Conservation (phyloP, 495 filamentous ascomycete genomes). For the Penicillium ucsense region DNA sequence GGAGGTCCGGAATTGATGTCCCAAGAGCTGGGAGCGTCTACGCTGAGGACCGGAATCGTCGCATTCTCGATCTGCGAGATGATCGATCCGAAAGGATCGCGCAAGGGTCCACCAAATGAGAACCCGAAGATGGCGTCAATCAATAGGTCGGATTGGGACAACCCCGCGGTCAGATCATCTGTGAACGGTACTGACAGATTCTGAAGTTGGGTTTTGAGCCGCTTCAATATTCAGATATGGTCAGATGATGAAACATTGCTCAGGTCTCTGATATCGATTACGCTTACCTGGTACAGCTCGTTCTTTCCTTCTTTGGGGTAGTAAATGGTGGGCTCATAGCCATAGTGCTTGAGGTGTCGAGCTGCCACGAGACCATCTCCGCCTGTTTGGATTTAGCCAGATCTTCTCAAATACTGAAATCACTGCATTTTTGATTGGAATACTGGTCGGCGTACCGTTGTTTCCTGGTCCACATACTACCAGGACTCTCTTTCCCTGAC, state of each 20-base stretch:
- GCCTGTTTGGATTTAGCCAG: slow-evolving; percentile 36
- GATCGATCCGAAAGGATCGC: slow-evolving; percentile 77
- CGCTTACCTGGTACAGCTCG: slow-evolving; percentile 67
- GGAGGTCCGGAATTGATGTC: slow-evolving; percentile 83
- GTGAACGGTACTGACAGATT: slow-evolving; percentile 80
- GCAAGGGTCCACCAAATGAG: slow-evolving; percentile 84
- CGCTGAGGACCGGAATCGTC: slow-evolving; percentile 68
- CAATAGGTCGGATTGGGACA: slow-evolving; percentile 64
- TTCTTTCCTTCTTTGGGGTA: slow-evolving; percentile 88
- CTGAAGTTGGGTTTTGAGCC: slow-evolving; percentile 72
- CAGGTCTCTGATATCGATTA: background rate
- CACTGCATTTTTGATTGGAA: background rate
- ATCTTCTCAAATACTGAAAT: background rate
- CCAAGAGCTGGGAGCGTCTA: slow-evolving; percentile 92
- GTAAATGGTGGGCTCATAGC: slow-evolving; percentile 82
- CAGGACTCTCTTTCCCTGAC: slow-evolving; percentile 61
- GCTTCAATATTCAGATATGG: slow-evolving; percentile 30
- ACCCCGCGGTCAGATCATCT: slow-evolving; percentile 59
- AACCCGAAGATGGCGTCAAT: slow-evolving; percentile 96
- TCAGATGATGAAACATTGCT: background rate
- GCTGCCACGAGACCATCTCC: slow-evolving; percentile 94
- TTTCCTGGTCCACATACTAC: slow-evolving; percentile 92
- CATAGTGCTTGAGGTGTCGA: slow-evolving; percentile 87
- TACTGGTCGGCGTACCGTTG: slow-evolving; percentile 54
- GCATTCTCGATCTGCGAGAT: slow-evolving; percentile 66